These are phyloP conservation scores for Scutellaria galericulata DNA, from an alignment of 257 asterid species.

Conservation along the genomic window DNA sequence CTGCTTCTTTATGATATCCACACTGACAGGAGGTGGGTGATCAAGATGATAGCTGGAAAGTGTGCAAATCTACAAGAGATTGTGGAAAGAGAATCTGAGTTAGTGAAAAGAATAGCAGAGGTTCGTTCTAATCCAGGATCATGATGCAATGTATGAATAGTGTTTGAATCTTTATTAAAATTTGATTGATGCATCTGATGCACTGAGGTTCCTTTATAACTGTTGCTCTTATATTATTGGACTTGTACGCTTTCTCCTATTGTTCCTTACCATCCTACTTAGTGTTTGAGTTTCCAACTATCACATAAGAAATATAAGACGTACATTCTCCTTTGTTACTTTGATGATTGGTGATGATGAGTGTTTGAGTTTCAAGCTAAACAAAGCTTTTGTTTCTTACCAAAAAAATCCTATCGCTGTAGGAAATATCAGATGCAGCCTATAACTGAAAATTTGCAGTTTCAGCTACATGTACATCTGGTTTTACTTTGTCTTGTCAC, in stretches of 20 bases:
- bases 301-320: background rate
- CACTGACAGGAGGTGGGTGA: slow-evolving; percentile 89
- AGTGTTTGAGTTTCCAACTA: slow-evolving; percentile 11
- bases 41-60: slow-evolving; percentile 81
- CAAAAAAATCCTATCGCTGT: too few species aligned
- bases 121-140: slow-evolving; percentile 46
- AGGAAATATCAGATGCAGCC: too few species aligned
- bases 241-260: slow-evolving; percentile 11
- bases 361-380: too few species aligned
- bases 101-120: slow-evolving; percentile 83
- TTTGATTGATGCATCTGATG: slow-evolving; percentile 25
- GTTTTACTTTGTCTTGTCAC: background rate
- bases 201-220: slow-evolving; percentile 18
- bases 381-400: too few species aligned
- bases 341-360: too few species aligned
- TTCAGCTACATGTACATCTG: background rate
- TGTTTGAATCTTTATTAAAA: slow-evolving; percentile 23
- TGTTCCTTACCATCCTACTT: background rate
- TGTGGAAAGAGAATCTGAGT: slow-evolving; percentile 73
- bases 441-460: slow-evolving; percentile 2
- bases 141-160: slow-evolving; percentile 35
- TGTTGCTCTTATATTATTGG: background rate
- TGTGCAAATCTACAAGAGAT: slow-evolving; percentile 64
- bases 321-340: background rate
- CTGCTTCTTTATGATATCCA: slow-evolving; percentile 36